Conservation (phyloP, 148 eudicot species). For the Mesembryanthemum crystallinum region DNA sequence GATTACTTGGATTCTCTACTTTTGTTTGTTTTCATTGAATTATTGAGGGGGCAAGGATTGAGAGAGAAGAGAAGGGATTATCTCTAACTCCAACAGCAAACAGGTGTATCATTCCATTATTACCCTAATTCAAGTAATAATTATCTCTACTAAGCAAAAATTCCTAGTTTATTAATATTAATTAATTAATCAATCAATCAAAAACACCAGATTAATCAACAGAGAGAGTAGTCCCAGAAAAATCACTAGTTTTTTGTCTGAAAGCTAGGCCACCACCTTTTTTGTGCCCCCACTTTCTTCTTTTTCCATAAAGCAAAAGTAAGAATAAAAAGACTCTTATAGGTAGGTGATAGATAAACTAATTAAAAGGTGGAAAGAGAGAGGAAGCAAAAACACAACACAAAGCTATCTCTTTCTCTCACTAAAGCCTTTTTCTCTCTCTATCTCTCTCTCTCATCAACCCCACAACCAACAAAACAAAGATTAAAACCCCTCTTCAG, state of each 20-base stretch:
- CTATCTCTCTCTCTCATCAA: conserved; percentile 9
- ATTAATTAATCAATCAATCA: conserved; percentile 18
- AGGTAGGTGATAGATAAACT: conserved; percentile 21
- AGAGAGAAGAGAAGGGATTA: background rate
- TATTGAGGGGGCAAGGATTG: conserved; percentile 29
- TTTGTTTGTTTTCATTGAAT: conserved; percentile 40
- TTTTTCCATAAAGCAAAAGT: conserved; percentile 58
- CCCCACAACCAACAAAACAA: conserved; percentile 23
- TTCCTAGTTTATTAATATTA: background rate
- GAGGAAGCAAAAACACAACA: conserved; percentile 22
- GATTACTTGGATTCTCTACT: conserved; percentile 39
- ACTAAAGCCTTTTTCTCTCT: no score
- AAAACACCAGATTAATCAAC: conserved; percentile 28
- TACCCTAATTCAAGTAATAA: conserved; percentile 27
- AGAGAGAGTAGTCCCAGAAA: conserved; percentile 25
- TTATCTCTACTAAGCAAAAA: background rate
- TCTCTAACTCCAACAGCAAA: conserved; percentile 4
- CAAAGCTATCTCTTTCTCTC: background rate
- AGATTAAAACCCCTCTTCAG: conserved; percentile 3
- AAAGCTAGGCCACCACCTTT: conserved; percentile 37
- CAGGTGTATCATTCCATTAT: conserved; percentile 19
- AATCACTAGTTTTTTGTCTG: conserved; percentile 39
- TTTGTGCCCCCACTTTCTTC: conserved; percentile 38
- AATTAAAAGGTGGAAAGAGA: conserved; percentile 30
- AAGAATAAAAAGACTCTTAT: conserved; percentile 29